Base-by-base conservation (phyloP, 352 stramenopile species). In the Pythium monospermum region DNA sequence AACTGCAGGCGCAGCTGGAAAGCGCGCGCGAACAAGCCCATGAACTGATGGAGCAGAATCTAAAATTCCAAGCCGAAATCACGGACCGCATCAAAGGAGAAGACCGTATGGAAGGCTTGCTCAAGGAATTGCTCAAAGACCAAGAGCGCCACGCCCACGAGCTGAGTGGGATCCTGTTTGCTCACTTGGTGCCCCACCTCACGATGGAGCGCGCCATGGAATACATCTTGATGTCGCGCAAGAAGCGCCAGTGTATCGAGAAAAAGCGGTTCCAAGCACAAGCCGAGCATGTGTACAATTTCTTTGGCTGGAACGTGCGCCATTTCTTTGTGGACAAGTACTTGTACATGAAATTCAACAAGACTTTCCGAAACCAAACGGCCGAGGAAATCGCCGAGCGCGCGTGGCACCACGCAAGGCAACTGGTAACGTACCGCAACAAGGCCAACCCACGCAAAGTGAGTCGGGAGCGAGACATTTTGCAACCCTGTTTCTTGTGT, bases 261-360 rank as follows among this genome's bases (percentile, higher is more conserved):
- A 68, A 59, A 21, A 64, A 76, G 28, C 59, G 67, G 0, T 77
- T 83, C 47, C 42, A 41, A 18, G 42, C 49, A 26, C 43, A 43
- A 1, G n/a, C n/a, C n/a, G 51, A 61, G 46, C 42, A 47, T 3
- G 55, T 60, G 19, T 53, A 64, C 48, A 56, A 72, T 16, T 66
- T 83, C n/a, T 83, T 83, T 44, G 69, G 69, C 27, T 83, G 72
- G 72, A 64, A 68, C 16, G 68, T 71, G 15, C 48, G 65, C 38
- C 64, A 77, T 38, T 52, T 61, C 15, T 71, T 77, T 49, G 22
- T 69, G 25, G 56, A 55, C 42, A 50, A 69, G 19, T 62, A 64
- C 15, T 30, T 85, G 43, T 73, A 73, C 52, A 71, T 77, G 23
- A 63, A 59, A 6, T 82, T 78, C 35, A 60, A 60, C 43, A 85